phyloP scores from a whole-genome alignment of 164 flowering plant genomes.

The Chimonanthus salicifolius region DNA sequence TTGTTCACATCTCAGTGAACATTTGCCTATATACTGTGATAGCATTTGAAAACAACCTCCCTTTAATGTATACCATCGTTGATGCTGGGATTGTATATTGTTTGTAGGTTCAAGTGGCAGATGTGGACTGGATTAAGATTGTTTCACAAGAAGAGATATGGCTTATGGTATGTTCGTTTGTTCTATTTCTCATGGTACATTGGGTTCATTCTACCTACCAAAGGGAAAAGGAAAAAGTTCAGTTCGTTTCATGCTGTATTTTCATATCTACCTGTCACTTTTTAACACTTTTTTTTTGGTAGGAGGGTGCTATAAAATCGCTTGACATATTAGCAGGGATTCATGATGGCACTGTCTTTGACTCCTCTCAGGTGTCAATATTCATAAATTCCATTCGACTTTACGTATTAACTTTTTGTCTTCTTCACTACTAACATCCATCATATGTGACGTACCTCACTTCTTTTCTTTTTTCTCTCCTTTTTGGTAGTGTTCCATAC shows the following conservation, averaged over 20 bases:
- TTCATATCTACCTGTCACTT: neutral
- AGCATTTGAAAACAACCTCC: neutral
- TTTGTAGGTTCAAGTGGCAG: slow-evolving; percentile 78
- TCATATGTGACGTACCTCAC: too few species aligned
- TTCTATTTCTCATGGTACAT: neutral
- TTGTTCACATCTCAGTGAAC: too few species aligned
- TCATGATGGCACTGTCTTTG: slow-evolving; percentile 65
- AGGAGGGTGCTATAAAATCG: slow-evolving; percentile 58
- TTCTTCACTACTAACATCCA: neutral
- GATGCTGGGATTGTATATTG: slow-evolving; percentile 6
- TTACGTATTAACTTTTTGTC: too few species aligned
- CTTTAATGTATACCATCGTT: neutral
- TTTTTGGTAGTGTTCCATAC: neutral
- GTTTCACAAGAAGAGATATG: slow-evolving; percentile 56
- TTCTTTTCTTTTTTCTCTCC: neutral
- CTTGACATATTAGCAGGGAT: slow-evolving; percentile 59
- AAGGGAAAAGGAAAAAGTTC: too few species aligned
- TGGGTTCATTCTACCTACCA: too few species aligned
- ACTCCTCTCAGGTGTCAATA: slow-evolving; percentile 64
- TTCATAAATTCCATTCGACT: neutral
- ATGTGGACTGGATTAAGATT: slow-evolving; percentile 89
- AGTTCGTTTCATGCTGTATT: too few species aligned
- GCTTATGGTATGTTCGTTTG: slow-evolving; percentile 44
- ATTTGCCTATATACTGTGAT: neutral
- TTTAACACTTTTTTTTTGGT: slow-evolving; percentile 10